These are phyloP conservation scores for Suillus brevipes DNA, from an alignment of 768 basidiomycete genomes.

Conservation along the genomic window DNA sequence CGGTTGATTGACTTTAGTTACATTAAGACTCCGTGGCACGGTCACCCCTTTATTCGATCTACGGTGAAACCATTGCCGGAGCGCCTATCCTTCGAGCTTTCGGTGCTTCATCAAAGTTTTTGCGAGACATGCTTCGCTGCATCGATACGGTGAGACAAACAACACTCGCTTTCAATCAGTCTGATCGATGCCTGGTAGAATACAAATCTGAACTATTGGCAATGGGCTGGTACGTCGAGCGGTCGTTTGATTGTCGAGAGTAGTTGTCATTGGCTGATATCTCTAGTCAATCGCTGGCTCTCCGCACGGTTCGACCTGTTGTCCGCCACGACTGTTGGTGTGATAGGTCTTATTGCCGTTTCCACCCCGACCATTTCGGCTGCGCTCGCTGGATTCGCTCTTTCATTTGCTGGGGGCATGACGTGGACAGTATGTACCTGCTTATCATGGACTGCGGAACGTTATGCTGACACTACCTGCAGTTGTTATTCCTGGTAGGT, in stretches of 20 bases:
- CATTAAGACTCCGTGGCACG: slow-evolving; percentile 46
- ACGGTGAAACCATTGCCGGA: slow-evolving; percentile 51
- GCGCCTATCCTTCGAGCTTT: slow-evolving; percentile 72
- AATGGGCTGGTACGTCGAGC: slow-evolving; percentile 70
- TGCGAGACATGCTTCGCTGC: slow-evolving; percentile 80
- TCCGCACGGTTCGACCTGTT: slow-evolving; percentile 85
- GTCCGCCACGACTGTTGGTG: slow-evolving; percentile 69
- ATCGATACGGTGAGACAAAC: slow-evolving; percentile 67
- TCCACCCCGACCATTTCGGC: slow-evolving; percentile 73
- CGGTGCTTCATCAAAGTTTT: slow-evolving; percentile 83
- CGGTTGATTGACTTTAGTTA: not conserved
- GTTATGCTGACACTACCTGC: slow-evolving; percentile 22
- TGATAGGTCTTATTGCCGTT: slow-evolving; percentile 67
- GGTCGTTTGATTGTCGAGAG: not conserved
- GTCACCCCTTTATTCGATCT: slow-evolving; percentile 49
- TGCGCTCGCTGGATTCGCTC: slow-evolving; percentile 80
- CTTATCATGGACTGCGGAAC: not conserved
- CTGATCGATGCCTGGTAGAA: slow-evolving; percentile 36
- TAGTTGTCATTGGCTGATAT: slow-evolving; percentile 10
- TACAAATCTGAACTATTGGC: slow-evolving; percentile 83
- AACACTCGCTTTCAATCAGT: not conserved
- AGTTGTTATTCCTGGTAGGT: slow-evolving; percentile 62
- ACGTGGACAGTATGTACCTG: slow-evolving; percentile 57
- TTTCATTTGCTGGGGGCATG: slow-evolving; percentile 81
- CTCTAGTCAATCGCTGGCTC: slow-evolving; percentile 87